A percentile compares a stretch with the other conserved stretches of the same genome.
Evolutionary conservation across 352 stramenopile species (phyloP).

Genomic region (Phytophthora pistaciae): DNA sequence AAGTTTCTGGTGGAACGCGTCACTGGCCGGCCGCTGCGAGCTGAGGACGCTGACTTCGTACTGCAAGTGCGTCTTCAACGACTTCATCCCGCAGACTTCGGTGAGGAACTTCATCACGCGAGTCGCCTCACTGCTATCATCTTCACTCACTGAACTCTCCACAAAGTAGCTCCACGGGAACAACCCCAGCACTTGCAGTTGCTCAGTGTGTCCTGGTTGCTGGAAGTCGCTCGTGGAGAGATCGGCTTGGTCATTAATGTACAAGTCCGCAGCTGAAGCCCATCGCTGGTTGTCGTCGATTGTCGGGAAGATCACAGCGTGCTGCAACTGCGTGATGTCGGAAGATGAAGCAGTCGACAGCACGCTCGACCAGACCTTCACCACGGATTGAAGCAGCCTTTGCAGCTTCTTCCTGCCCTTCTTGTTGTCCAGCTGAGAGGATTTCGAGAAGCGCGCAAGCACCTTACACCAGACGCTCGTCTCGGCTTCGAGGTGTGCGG

Average conservation of each 20-base stretch:
- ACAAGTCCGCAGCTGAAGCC: constrained; percentile 46
- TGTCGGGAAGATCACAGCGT: constrained; percentile 41
- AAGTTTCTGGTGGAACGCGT: constrained; percentile 35
- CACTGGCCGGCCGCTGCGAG: constrained; percentile 34
- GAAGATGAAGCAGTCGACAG: constrained; percentile 14
- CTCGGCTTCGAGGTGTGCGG: constrained; percentile 33
- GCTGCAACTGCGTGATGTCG: constrained; percentile 32
- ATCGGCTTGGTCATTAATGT: constrained; percentile 74
- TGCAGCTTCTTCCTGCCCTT: constrained; percentile 37
- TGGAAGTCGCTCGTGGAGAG: constrained; percentile 44
- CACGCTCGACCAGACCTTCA: constrained; percentile 36
- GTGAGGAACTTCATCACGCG: constrained; percentile 47
- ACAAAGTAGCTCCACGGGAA: constrained; percentile 66
- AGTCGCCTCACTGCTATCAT: constrained; percentile 17
- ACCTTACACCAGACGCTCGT: constrained; percentile 48
- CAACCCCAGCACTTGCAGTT: constrained; percentile 57
- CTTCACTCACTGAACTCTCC: constrained; percentile 9
- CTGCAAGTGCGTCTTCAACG: constrained; percentile 54
- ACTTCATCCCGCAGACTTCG: constrained; percentile 59
- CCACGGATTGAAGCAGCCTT: constrained; percentile 36
- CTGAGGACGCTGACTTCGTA: constrained; percentile 65
- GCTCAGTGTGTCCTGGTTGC: constrained; percentile 13
- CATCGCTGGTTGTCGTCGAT: constrained; percentile 28
- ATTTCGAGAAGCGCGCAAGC: constrained; percentile 16
- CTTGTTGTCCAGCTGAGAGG: constrained; percentile 23